Percentiles rank a stretch among this genome's conserved stretches.
These are phyloP conservation scores for Neltuma alba DNA, from an alignment of 306 rosid species.

Conservation along the genomic window DNA sequence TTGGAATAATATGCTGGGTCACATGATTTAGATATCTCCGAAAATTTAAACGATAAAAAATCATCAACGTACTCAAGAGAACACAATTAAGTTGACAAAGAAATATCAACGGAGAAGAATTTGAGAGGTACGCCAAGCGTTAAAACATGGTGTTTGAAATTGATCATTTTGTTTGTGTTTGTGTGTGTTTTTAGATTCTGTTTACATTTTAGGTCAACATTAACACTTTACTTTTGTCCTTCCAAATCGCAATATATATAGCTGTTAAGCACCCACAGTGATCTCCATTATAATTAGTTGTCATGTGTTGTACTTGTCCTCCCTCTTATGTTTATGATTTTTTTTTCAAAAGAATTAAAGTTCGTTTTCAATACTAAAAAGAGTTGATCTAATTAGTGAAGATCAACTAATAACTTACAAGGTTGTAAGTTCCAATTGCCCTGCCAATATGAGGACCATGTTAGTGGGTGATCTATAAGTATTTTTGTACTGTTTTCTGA, in stretches of 20 bases:
- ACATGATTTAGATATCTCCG: neutral
- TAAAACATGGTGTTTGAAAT: neutral
- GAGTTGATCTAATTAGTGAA: too few species aligned
- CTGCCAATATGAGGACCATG: too few species aligned
- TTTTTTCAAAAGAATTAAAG: too few species aligned
- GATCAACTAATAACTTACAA: too few species aligned
- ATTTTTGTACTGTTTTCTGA: too few species aligned
- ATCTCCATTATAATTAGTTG: neutral
- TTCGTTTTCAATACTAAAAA: too few species aligned
- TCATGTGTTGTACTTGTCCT: neutral
- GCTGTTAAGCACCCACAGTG: neutral
- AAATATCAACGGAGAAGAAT: too few species aligned
- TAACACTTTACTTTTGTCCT: neutral
- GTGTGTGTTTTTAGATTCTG: neutral
- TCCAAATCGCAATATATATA: neutral
- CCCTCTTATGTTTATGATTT: too few species aligned
- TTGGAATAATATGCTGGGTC: too few species aligned
- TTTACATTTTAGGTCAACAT: neutral
- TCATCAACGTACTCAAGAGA: neutral
- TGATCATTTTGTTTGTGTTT: neutral
- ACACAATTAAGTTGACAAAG: too few species aligned
- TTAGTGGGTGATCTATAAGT: too few species aligned
- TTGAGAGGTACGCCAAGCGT: neutral
- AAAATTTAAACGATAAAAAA: neutral
- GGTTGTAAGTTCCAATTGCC: too few species aligned